Conservation (phyloP, 805 yeast genomes). For the Maudiozyma bulderi region DNA sequence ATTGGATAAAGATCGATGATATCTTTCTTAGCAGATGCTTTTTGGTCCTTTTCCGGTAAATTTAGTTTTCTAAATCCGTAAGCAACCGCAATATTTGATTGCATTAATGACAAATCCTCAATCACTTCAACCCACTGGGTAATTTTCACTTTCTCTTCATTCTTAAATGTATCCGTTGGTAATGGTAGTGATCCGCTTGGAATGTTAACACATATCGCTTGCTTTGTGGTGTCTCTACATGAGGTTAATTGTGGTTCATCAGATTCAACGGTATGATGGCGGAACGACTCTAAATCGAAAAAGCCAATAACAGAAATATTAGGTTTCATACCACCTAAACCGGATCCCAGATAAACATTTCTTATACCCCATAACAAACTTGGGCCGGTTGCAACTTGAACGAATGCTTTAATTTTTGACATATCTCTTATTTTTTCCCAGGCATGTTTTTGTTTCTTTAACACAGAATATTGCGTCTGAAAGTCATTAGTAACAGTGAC, state of each 20-base stretch:
- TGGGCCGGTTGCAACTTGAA: constrained; percentile 84
- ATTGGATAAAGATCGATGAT: constrained; percentile 90
- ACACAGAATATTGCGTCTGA: constrained; percentile 55
- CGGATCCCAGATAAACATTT: constrained; percentile 84
- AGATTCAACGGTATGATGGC: not conserved
- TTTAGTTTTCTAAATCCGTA: constrained; percentile 66
- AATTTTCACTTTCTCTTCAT: constrained; percentile 58
- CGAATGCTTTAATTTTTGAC: constrained; percentile 79
- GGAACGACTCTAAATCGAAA: constrained; percentile 47
- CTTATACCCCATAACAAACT: constrained; percentile 90
- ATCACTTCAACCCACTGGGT: constrained; percentile 86
- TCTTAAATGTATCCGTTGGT: constrained; percentile 73
- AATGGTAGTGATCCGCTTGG: constrained; percentile 23
- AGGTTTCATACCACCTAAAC: constrained; percentile 98
- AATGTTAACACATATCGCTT: constrained; percentile 4
- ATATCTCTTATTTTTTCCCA: constrained; percentile 80
- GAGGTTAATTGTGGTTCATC: constrained; percentile 1
- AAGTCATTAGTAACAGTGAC: constrained; percentile 55
- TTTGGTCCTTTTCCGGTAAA: constrained; percentile 42
- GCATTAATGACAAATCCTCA: constrained; percentile 82
- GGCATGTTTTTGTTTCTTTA: constrained; percentile 62
- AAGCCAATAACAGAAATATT: constrained; percentile 90
- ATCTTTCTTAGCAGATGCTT: constrained; percentile 28
- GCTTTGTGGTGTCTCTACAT: not conserved
- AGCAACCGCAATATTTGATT: constrained; percentile 88